Percentiles rank a stretch among this genome's conserved stretches.
Evolutionary conservation across 78 protist species (phyloP).

Genomic region (Speleostelium caveatum): DNA sequence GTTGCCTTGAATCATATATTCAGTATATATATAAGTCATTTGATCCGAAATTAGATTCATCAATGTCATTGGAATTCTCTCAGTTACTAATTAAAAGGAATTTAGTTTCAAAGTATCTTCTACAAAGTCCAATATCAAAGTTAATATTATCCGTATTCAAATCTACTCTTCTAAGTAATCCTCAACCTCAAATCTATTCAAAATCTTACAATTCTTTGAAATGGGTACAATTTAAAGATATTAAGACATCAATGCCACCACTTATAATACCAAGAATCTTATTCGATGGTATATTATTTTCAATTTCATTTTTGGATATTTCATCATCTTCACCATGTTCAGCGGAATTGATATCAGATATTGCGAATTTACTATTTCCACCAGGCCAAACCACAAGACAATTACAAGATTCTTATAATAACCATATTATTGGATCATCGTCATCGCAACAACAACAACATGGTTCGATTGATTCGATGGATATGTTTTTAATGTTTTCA

Average conservation of each 20-base stretch:
- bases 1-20: conserved; percentile 7
- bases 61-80: conserved; percentile 11
- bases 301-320: background rate
- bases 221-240: background rate
- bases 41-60: conserved; percentile 1
- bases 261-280: background rate
- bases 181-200: background rate
- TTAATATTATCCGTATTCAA: background rate
- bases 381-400: too few species aligned
- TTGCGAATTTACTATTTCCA: too few species aligned
- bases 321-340: too few species aligned
- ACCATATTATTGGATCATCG: too few species aligned
- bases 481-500: too few species aligned
- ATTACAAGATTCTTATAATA: too few species aligned
- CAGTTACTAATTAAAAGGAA: conserved; percentile 9
- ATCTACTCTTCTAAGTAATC: background rate
- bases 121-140: background rate
- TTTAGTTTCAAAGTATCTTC: conserved; percentile 16
- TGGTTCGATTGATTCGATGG: too few species aligned
- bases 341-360: too few species aligned
- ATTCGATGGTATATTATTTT: background rate
- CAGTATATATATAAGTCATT: conserved; percentile 5
- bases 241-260: background rate
- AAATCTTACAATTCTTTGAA: background rate
- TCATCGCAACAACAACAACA: too few species aligned